Evolutionary conservation across 768 basidiomycete species (phyloP).

Genomic region (Phylloporus arenicola): DNA sequence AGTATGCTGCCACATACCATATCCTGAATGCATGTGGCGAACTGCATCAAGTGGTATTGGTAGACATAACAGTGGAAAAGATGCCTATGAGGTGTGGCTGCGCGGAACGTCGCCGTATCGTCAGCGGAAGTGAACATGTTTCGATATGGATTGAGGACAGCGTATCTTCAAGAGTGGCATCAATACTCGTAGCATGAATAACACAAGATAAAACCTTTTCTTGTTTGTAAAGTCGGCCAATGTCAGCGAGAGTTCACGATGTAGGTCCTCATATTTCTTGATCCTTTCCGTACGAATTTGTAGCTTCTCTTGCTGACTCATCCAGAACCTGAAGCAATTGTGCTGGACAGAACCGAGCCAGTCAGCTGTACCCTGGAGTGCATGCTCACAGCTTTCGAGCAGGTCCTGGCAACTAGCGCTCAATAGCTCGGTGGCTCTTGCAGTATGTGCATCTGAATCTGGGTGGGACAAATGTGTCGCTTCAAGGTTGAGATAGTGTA

Average conservation of each 20-base stretch:
- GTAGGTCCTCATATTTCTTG: slow-evolving; percentile 34
- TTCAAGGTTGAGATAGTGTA: slow-evolving; percentile 66
- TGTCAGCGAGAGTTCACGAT: slow-evolving; percentile 30
- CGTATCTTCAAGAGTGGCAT: slow-evolving; percentile 29
- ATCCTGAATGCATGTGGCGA: slow-evolving; percentile 29
- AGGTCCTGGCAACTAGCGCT: slow-evolving; percentile 50
- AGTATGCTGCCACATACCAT: slow-evolving; percentile 27
- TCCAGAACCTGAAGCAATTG: slow-evolving; percentile 37
- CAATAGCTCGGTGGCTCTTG: slow-evolving; percentile 41
- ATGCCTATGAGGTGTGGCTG: slow-evolving; percentile 58
- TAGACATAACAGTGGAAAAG: slow-evolving; percentile 74
- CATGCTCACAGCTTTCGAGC: slow-evolving; percentile 38
- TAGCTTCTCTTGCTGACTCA: slow-evolving; percentile 26
- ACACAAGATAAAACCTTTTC: slow-evolving; percentile 38
- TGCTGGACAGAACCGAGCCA: slow-evolving; percentile 47
- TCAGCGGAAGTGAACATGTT: slow-evolving; percentile 39
- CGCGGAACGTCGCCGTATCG: slow-evolving; percentile 26
- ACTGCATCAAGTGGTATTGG: slow-evolving; percentile 48
- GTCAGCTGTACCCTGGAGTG: slow-evolving; percentile 36
- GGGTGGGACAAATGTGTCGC: slow-evolving; percentile 48
- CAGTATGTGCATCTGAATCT: slow-evolving; percentile 38
- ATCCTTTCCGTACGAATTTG: slow-evolving; percentile 31
- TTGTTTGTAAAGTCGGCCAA: slow-evolving; percentile 46
- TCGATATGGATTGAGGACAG: slow-evolving; percentile 59
- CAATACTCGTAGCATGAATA: background rate